Evolutionary conservation across 805 yeast species (phyloP).

Genomic region (Saccharomycopsis selenospora): DNA sequence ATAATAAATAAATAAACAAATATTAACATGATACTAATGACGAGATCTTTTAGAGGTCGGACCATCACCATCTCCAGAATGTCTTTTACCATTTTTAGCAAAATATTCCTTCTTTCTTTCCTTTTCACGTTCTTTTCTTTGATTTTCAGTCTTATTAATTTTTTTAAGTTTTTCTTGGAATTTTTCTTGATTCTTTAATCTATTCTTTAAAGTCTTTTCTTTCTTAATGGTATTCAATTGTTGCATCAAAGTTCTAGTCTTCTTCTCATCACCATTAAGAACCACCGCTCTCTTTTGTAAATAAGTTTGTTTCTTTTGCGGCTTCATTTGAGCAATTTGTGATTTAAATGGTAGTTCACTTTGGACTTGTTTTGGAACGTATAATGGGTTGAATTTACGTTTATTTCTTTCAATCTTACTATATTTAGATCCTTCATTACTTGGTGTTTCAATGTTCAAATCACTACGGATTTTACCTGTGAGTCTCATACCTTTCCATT

Average conservation of each 20-base stretch:
- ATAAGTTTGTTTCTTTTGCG: conserved; percentile 77
- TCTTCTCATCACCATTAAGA: conserved; percentile 85
- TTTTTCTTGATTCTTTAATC: conserved; percentile 51
- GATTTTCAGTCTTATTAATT: conserved; percentile 66
- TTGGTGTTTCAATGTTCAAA: conserved; percentile 55
- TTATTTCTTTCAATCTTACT: conserved; percentile 75
- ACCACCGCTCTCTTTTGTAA: conserved; percentile 90
- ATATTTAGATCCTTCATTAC: conserved; percentile 43
- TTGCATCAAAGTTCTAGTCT: conserved; percentile 82
- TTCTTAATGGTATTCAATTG: conserved; percentile 78
- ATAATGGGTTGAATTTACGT: conserved; percentile 79
- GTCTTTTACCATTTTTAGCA: conserved; percentile 49
- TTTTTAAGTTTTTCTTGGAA: conserved; percentile 61
- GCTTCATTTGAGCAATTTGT: conserved; percentile 82
- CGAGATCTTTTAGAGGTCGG: neutral
- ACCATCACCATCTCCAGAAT: conserved; percentile 10
- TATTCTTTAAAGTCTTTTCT: conserved; percentile 74
- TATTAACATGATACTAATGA: no score
- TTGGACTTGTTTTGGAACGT: conserved; percentile 75
- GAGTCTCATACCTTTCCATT: conserved; percentile 95
- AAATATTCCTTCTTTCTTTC: conserved; percentile 86
- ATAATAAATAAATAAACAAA: no score
- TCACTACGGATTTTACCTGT: conserved; percentile 92
- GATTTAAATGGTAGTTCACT: conserved; percentile 83
- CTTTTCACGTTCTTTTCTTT: conserved; percentile 64